A percentile compares a stretch with the other conserved stretches of the same genome.
phyloP scores from a whole-genome alignment of 805 yeast species.

The Priceomyces fermenticarens region DNA sequence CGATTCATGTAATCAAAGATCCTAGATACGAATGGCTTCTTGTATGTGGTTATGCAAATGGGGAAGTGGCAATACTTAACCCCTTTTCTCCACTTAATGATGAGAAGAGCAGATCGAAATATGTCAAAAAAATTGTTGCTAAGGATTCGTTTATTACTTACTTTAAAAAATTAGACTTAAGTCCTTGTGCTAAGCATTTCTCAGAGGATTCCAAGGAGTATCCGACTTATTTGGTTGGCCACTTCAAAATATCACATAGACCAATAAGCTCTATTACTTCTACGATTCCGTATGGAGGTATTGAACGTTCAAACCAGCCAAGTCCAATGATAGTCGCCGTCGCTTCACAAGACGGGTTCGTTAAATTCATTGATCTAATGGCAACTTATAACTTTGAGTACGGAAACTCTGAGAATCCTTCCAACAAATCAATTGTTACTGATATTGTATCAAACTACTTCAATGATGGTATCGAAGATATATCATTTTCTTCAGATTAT shows the following conservation, averaged over 20 bases:
- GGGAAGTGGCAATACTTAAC: conserved; percentile 53
- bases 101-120: conserved; percentile 6
- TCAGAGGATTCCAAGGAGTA: conserved; percentile 5
- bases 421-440: conserved; percentile 26
- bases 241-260: conserved; percentile 57
- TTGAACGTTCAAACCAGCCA: conserved; percentile 6
- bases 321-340: conserved; percentile 48
- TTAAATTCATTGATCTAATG: conserved; percentile 53
- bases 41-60: conserved; percentile 61
- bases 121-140: conserved; percentile 16
- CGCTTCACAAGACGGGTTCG: conserved; percentile 65
- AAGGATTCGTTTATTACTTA: conserved; percentile 33
- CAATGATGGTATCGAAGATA: conserved; percentile 55
- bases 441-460: conserved; percentile 65
- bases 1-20: conserved; percentile 22
- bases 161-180: conserved; percentile 33
- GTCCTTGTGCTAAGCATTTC: conserved; percentile 18
- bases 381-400: conserved; percentile 25
- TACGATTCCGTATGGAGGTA: conserved; percentile 19
- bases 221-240: conserved; percentile 41
- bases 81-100: conserved; percentile 16
- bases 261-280: conserved; percentile 51
- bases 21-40: conserved; percentile 44
- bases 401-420: conserved; percentile 19
- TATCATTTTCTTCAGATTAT: conserved; percentile 47